Base-by-base conservation (phyloP, 345 rosid genomes). In the Lagerstroemia speciosa region DNA sequence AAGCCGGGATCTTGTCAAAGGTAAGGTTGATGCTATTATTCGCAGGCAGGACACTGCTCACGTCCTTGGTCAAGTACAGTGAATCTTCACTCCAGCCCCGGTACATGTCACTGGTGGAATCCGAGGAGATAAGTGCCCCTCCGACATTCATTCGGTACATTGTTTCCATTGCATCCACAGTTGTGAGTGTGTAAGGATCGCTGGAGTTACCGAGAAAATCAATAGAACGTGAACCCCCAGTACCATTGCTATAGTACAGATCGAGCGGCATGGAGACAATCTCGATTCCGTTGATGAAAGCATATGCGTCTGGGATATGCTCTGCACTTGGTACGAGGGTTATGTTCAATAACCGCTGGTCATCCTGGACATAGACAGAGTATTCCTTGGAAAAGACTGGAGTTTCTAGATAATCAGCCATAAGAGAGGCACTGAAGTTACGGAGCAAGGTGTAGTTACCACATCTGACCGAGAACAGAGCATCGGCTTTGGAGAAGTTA, bases 221-320 rank as follows among this genome's bases (percentile, higher is more conserved):
- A 32, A 32, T 3, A n/a, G 24, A 67, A 5, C n/a, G 1, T 2
- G 50, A 10, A 30, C 34, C 55, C 0, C 3, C n/a, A 0, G 32
- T 5, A 10, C 7, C 32, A 38, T 36, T 5, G 15, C 14, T 29
- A 45, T 75, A 80, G 52, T 78, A 78, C 8, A 80, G 81, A 48
- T 30, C 3, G n/a, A 26, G 14, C 0, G 86, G 83, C 75, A 79
- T 73, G n/a, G 83, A 79, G 29, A 82, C 74, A 16, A 82, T 34
- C 66, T 82, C 81, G 5, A 82, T 72, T 26, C 78, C 83, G 30
- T 79, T 82, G 68, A 82, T 65, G 30, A 82, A 73, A 29, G 79
- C 81, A 24, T 64, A 77, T 6, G 85, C 37, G 8, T 65, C 40
- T 14, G 76, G 48, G 11, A 41, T 53, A 7, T 30, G 61, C n/a